Base-by-base conservation (phyloP, 208 protist species). In the Borovskyia barvae region DNA sequence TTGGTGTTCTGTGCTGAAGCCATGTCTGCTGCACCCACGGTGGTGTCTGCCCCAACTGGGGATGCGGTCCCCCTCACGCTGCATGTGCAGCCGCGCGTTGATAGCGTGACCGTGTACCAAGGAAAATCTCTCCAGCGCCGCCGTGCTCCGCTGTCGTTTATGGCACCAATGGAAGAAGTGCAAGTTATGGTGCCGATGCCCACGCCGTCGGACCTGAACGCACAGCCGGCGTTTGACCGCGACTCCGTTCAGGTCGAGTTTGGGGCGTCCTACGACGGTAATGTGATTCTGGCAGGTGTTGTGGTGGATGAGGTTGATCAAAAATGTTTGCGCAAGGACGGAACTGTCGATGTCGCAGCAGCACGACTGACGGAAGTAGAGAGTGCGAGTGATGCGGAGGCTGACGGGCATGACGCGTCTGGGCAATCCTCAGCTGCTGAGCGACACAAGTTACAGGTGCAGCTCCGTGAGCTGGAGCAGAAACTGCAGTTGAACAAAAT, bases 201-300 rank as follows among this genome's bases (percentile, higher is more conserved):
- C n/a, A n/a, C n/a, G n/a, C 62, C 62, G 8, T 3, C 41, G 20
- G 26, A 22, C 12, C 26, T 17, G n/a, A 1, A 14, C 32, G 49
- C 12, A 33, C 51, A 40, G 32, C 25, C 22, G 29, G 53, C 42
- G 25, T 61, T 61, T 8, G 62, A 69, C 24, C 37, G 37, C 9
- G 62, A 69, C 62, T 69, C 62, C 37, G 25, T 69, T 25, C 62
- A 69, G 46, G 62, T 69, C 14, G 62, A 61, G 37, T 69, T 69
- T 12, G 62, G 62, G 20, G 53, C 43, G 2, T 45, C 52, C 6
- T 61, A 56, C 28, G 53, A 69, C 36, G 52, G 53, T 17, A 60
- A 56, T 20, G 46, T 69, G 2, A 29, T 69, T 2, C 46, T 69
- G 33, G 45, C 62, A 5, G 53, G 62, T 5, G 62, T 69, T 28